Evolutionary conservation across 1,284 basidiomycete species (phyloP).

Genomic region (Ustilago xerochloae): DNA sequence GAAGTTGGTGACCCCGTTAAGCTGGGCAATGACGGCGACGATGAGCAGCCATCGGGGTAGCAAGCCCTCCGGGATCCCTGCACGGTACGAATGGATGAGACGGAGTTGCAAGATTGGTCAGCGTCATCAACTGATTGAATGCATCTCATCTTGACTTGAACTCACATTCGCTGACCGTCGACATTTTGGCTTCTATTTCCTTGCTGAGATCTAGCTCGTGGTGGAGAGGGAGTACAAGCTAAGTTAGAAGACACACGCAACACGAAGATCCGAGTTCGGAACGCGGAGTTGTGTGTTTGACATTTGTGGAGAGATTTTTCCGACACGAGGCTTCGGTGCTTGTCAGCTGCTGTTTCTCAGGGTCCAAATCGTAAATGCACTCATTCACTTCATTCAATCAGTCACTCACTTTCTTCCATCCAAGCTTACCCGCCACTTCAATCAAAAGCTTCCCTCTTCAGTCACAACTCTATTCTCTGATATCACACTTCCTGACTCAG

Average conservation of each 20-base stretch:
- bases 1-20: constrained; percentile 62
- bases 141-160: not conserved
- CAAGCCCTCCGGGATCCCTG: constrained; percentile 49
- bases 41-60: constrained; percentile 64
- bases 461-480: not conserved
- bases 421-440: not conserved
- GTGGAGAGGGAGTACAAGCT: not conserved
- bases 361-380: constrained; percentile 11
- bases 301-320: constrained; percentile 9
- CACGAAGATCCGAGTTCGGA: constrained; percentile 17
- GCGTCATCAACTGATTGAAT: too few species aligned
- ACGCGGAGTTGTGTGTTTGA: constrained; percentile 24
- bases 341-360: constrained; percentile 3
- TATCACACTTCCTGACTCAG: not conserved
- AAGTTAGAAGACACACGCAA: not conserved
- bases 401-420: not conserved
- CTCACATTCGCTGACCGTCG: constrained; percentile 29
- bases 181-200: constrained; percentile 3
- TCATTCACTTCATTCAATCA: not conserved
- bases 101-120: too few species aligned
- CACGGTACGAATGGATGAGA: not conserved
- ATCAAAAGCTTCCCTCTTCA: not conserved
- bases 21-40: constrained; percentile 49
- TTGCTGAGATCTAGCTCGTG: not conserved
- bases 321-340: too few species aligned